Percentiles rank a stretch among this genome's conserved stretches.
These are phyloP conservation scores for Aspergillus alliaceus DNA, from an alignment of 2,329 filamentous ascomycete species.

Conservation along the genomic window DNA sequence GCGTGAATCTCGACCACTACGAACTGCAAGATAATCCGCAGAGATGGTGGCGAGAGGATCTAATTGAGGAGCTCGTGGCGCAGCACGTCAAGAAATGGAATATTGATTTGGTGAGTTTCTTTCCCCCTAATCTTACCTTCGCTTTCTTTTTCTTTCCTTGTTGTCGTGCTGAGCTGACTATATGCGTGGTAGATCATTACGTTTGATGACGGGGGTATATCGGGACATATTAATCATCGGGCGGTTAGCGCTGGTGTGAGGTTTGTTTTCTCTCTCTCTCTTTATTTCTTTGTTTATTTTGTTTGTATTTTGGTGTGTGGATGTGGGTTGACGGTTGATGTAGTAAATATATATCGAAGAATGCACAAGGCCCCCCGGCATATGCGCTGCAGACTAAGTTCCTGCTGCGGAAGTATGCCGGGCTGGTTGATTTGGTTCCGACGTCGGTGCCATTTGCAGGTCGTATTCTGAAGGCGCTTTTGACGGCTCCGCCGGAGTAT, in stretches of 20 bases:
- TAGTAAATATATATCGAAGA: slow-evolving; percentile 26
- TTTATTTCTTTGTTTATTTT: background rate
- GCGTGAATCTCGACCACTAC: slow-evolving; percentile 36
- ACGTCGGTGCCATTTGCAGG: slow-evolving; percentile 38
- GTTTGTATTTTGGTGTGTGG: too few relatives aligned
- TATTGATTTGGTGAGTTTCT: slow-evolving; percentile 37
- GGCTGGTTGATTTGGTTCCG: slow-evolving; percentile 38
- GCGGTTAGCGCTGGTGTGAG: slow-evolving; percentile 41
- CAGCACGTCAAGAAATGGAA: slow-evolving; percentile 40
- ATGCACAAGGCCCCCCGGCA: slow-evolving; percentile 31
- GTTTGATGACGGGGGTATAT: slow-evolving; percentile 43
- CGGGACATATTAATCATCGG: slow-evolving; percentile 43
- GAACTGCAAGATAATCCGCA: slow-evolving; percentile 42
- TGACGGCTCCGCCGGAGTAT: slow-evolving; percentile 1
- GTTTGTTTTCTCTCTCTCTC: slow-evolving; percentile 24
- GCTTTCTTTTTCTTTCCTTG: background rate
- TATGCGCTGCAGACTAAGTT: slow-evolving; percentile 40
- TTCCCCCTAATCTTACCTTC: background rate
- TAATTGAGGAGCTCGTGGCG: slow-evolving; percentile 34
- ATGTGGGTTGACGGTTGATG: background rate
- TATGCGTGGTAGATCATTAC: slow-evolving; percentile 39
- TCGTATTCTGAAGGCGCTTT: slow-evolving; percentile 20
- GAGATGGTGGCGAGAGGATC: slow-evolving; percentile 39
- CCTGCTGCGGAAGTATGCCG: slow-evolving; percentile 40
- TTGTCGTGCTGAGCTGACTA: too few relatives aligned